These are phyloP conservation scores for Monilinia fructigena DNA, from an alignment of 2,329 filamentous ascomycete genomes.

Conservation along the genomic window DNA sequence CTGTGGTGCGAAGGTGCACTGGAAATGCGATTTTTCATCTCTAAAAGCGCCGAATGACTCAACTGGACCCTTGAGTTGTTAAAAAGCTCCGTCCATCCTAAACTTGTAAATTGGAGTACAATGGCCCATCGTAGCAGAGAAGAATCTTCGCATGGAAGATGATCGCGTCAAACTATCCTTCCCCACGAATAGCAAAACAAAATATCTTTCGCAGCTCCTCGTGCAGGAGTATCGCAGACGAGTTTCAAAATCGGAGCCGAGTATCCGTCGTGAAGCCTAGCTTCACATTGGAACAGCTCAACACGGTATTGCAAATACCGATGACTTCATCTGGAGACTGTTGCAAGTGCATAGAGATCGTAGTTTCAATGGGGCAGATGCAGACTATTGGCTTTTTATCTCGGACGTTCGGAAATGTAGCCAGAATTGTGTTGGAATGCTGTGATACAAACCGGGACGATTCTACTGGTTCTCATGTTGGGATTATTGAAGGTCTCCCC, in stretches of 20 bases:
- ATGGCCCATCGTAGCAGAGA: conserved; percentile 38
- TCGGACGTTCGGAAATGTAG: conserved; percentile 27
- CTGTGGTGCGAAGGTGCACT: conserved; percentile 78
- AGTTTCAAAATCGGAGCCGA: background rate
- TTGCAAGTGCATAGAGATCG: conserved; percentile 27
- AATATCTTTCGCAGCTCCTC: conserved; percentile 70
- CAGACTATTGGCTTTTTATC: conserved; percentile 28
- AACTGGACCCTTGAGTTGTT: conserved; percentile 34
- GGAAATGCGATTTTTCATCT: conserved; percentile 71
- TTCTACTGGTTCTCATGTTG: background rate
- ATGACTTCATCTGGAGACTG: conserved; percentile 37
- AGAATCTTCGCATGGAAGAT: conserved; percentile 51
- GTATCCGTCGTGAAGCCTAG: conserved; percentile 32
- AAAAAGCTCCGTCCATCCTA: conserved; percentile 11
- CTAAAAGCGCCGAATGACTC: conserved; percentile 69
- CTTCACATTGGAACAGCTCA: conserved; percentile 30
- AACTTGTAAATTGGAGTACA: conserved; percentile 32
- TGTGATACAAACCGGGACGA: background rate
- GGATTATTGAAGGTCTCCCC: conserved; percentile 17
- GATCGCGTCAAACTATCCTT: conserved; percentile 43
- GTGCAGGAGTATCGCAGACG: conserved; percentile 42
- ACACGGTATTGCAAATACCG: conserved; percentile 34
- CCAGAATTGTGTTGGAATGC: conserved; percentile 23
- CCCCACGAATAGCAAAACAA: conserved; percentile 81
- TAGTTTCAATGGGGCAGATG: conserved; percentile 25